A percentile compares a stretch with the other conserved stretches of the same genome.
These are phyloP conservation scores for Neofusicoccum kwambonambiense DNA, from an alignment of 2,329 filamentous ascomycete species.

Conservation along the genomic window DNA sequence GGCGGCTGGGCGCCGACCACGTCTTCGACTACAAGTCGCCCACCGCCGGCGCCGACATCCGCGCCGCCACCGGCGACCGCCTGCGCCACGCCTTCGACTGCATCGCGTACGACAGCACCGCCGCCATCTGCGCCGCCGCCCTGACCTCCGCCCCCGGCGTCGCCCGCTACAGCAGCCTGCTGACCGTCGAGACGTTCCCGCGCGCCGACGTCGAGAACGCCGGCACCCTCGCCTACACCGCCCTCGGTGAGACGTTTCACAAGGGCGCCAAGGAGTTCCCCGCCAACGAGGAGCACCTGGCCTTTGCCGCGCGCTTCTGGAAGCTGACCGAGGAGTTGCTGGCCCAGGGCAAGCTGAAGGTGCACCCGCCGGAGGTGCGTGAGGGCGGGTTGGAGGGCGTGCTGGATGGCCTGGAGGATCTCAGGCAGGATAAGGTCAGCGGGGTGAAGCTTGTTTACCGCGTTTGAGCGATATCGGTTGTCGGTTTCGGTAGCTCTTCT, in stretches of 20 bases:
- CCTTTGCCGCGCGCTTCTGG: constrained; percentile 31
- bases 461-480: no score
- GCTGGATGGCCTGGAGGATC: constrained; percentile 30
- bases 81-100: constrained; percentile 51
- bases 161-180: constrained; percentile 42
- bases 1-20: not conserved
- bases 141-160: constrained; percentile 29
- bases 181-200: constrained; percentile 37
- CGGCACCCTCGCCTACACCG: constrained; percentile 44
- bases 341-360: constrained; percentile 30
- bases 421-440: constrained; percentile 34
- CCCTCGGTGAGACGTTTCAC: constrained; percentile 40
- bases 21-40: constrained; percentile 52
- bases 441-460: constrained; percentile 35
- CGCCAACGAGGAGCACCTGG: constrained; percentile 27
- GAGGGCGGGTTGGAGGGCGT: constrained; percentile 30
- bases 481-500: no score
- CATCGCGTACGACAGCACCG: constrained; percentile 42
- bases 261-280: not conserved
- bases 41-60: constrained; percentile 47
- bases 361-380: constrained; percentile 30
- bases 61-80: constrained; percentile 43
- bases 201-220: constrained; percentile 46
- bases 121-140: constrained; percentile 41
- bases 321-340: constrained; percentile 25